A percentile compares a stretch with the other conserved stretches of the same genome.
Evolutionary conservation across 768 basidiomycete species (phyloP).

Genomic region (Termitomyces sp.): DNA sequence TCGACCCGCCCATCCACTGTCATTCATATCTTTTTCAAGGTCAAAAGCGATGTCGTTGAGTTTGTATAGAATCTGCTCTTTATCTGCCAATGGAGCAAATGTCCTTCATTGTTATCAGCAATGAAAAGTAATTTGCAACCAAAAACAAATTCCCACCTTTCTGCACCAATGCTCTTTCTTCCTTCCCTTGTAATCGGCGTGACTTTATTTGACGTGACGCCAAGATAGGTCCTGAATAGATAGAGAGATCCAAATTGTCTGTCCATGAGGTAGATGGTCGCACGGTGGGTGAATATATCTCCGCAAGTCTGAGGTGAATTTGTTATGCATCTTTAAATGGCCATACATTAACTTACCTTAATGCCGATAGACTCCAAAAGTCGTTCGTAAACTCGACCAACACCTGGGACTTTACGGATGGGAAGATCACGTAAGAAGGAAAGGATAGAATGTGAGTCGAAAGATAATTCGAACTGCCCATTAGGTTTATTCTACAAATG

Average conservation of each 20-base stretch:
- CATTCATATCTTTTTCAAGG: slow-evolving; percentile 74
- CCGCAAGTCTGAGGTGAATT: slow-evolving; percentile 65
- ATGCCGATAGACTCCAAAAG: slow-evolving; percentile 84
- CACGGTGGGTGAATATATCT: slow-evolving; percentile 78
- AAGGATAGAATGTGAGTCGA: slow-evolving; percentile 56
- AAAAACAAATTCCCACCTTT: slow-evolving; percentile 48
- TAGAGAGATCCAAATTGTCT: slow-evolving; percentile 78
- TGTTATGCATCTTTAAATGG: background rate
- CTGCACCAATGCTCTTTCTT: slow-evolving; percentile 88
- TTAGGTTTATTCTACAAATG: slow-evolving; percentile 81
- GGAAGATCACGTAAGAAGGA: slow-evolving; percentile 78
- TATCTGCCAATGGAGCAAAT: slow-evolving; percentile 63
- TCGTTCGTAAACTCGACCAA: slow-evolving; percentile 88
- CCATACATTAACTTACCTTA: slow-evolving; percentile 42
- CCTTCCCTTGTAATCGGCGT: slow-evolving; percentile 73
- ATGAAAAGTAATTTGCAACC: background rate
- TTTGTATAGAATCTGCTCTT: slow-evolving; percentile 64
- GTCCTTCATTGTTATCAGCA: slow-evolving; percentile 43
- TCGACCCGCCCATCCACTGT: slow-evolving; percentile 79
- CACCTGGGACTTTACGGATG: slow-evolving; percentile 84
- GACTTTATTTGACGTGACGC: slow-evolving; percentile 82
- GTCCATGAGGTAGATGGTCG: slow-evolving; percentile 74
- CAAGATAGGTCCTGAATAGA: slow-evolving; percentile 77
- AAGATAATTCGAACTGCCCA: slow-evolving; percentile 79
- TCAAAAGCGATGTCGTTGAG: slow-evolving; percentile 79